Conservation (phyloP, 805 yeast genomes). For the Ogataea methanolica region DNA sequence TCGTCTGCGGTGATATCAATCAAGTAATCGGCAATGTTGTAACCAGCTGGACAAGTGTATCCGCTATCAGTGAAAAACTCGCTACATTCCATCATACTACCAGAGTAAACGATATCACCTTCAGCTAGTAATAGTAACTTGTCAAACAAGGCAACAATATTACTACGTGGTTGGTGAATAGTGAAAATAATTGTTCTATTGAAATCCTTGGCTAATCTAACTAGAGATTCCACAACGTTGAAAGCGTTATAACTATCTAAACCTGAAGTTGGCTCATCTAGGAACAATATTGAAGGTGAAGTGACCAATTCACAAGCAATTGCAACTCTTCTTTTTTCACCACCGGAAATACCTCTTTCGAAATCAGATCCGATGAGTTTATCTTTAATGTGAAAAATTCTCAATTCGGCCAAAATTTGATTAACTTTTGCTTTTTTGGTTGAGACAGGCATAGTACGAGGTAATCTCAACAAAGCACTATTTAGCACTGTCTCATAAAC, state of each 20-base stretch:
- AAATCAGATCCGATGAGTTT: conserved; percentile 84
- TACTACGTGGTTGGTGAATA: conserved; percentile 95
- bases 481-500: conserved; percentile 94
- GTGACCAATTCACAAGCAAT: conserved; percentile 93
- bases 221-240: conserved; percentile 83
- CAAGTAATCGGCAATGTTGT: conserved; percentile 89
- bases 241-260: conserved; percentile 90
- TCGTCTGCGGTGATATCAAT: conserved; percentile 78
- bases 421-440: conserved; percentile 75
- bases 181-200: conserved; percentile 88
- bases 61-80: conserved; percentile 76
- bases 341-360: conserved; percentile 89
- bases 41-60: conserved; percentile 79
- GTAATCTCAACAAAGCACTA: conserved; percentile 85
- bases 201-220: conserved; percentile 71
- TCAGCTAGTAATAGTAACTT: conserved; percentile 73
- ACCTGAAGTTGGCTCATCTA: conserved; percentile 96
- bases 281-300: conserved; percentile 73
- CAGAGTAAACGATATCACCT: conserved; percentile 85
- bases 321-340: conserved; percentile 87
- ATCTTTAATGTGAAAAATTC: conserved; percentile 80
- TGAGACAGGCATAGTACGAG: conserved; percentile 66
- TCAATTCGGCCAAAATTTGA: conserved; percentile 80
- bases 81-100: conserved; percentile 69
- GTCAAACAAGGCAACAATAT: conserved; percentile 88